Conservation (phyloP, 139 green algal genomes). For the Nannochloris sp. region DNA sequence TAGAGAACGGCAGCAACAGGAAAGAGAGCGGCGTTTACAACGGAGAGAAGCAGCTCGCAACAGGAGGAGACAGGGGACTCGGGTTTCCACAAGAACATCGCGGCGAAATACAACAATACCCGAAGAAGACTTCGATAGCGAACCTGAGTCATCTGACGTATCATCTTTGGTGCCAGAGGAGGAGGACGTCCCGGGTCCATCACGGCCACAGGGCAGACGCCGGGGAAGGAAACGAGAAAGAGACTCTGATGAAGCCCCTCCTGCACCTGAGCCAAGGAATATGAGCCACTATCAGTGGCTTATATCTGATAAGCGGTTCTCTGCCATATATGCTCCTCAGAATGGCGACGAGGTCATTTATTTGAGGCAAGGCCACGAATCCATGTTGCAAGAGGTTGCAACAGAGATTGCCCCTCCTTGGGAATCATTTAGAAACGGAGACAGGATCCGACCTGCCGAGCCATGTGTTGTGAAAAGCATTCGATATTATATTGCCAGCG, state of each 20-base stretch:
- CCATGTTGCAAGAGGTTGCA: conserved; percentile 11
- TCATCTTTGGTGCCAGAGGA: conserved; percentile 1
- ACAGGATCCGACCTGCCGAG: conserved; percentile 40
- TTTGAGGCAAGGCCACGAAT: conserved; percentile 41
- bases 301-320: conserved; percentile 6
- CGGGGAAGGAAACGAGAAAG: not conserved
- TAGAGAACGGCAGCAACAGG: not conserved
- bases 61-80: not conserved
- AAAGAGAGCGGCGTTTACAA: conserved; percentile 7
- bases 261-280: conserved; percentile 8
- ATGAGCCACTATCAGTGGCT: conserved; percentile 42
- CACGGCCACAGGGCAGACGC: conserved; percentile 2
- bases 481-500: conserved; percentile 37
- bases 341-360: conserved; percentile 62
- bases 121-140: not conserved
- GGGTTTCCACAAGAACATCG: not conserved
- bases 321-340: conserved; percentile 51
- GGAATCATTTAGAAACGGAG: not conserved
- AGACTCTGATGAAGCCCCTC: not conserved
- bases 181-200: not conserved
- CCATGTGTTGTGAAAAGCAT: conserved; percentile 33
- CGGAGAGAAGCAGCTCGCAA: conserved; percentile 5
- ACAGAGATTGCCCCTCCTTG: conserved; percentile 40
- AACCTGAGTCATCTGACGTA: not conserved
- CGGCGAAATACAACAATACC: not conserved